Percentiles rank a stretch among this genome's conserved stretches.
phyloP scores from a whole-genome alignment of 1,284 basidiomycete genomes.

The Earliella scabrosa region DNA sequence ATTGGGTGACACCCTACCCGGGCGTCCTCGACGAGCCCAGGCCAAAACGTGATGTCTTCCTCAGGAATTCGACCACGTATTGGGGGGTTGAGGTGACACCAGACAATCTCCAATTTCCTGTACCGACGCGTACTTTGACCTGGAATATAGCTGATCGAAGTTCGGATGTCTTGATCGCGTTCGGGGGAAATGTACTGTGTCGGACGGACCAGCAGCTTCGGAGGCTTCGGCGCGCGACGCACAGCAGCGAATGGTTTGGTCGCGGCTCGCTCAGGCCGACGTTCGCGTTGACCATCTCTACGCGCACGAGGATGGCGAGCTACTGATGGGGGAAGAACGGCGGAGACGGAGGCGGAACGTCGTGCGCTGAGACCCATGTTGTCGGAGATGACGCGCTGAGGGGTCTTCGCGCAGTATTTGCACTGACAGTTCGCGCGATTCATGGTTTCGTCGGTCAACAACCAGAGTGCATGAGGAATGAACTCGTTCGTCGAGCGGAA shows the following conservation, averaged over 20 bases:
- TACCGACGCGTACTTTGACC: constrained; percentile 57
- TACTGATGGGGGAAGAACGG: constrained; percentile 7
- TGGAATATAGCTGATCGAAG: constrained; percentile 45
- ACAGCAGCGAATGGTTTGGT: constrained; percentile 58
- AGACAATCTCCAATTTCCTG: constrained; percentile 73
- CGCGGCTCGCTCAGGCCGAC: constrained; percentile 5
- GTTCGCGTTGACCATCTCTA: constrained; percentile 20
- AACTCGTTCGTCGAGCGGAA: constrained; percentile 85
- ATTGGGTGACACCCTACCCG: constrained; percentile 47
- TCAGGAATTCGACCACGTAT: constrained; percentile 45
- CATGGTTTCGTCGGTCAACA: constrained; percentile 58
- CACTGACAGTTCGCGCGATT: constrained; percentile 63
- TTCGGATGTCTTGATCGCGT: constrained; percentile 61
- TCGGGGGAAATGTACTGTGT: constrained; percentile 57
- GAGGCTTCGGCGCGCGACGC: constrained; percentile 51
- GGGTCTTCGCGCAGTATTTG: constrained; percentile 77
- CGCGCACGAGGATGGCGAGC: constrained; percentile 10
- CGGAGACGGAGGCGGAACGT: constrained; percentile 15
- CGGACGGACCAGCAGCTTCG: constrained; percentile 45
- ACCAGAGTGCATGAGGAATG: constrained; percentile 80
- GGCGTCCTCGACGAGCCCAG: constrained; percentile 65
- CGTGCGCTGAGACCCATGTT: constrained; percentile 46
- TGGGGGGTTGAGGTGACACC: constrained; percentile 63
- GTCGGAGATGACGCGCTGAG: constrained; percentile 70
- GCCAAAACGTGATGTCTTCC: constrained; percentile 68